Evolutionary conservation across 192 early-diverging fungal genomes (phyloP).

Genomic region (Backusella luteola): DNA sequence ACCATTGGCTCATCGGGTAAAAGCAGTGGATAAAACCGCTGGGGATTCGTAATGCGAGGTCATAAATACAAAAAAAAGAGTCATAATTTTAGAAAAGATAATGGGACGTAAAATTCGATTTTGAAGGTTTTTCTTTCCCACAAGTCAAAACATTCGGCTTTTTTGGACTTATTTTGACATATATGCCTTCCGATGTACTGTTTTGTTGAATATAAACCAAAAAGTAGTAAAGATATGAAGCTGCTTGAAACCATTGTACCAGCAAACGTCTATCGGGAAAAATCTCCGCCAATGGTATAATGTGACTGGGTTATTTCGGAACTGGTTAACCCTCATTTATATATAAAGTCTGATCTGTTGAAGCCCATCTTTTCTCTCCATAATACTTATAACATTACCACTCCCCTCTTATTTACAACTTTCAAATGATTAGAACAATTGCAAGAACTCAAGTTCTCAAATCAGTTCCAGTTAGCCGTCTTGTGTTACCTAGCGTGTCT

Average conservation of each 20-base stretch:
- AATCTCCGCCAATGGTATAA: neutral
- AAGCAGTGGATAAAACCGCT: slow-evolving; percentile 4
- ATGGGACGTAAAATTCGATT: neutral
- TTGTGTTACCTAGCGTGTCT: neutral
- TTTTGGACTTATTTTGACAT: neutral
- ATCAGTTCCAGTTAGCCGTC: neutral
- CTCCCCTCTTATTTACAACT: neutral
- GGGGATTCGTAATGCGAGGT: neutral
- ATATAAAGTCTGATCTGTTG: neutral
- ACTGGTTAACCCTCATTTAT: neutral
- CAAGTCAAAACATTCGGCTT: neutral
- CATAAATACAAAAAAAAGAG: neutral
- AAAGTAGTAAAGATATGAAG: neutral
- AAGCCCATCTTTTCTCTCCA: neutral
- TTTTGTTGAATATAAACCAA: neutral
- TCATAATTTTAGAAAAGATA: neutral
- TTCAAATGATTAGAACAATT: slow-evolving; percentile 1
- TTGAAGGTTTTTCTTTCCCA: neutral
- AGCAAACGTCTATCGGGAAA: neutral
- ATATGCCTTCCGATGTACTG: neutral
- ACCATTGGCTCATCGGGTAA: neutral
- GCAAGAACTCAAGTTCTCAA: neutral
- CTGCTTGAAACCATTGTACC: neutral
- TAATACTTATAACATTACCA: neutral
- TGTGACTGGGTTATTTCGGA: neutral